phyloP scores from a whole-genome alignment of 2,329 filamentous ascomycete species.

The Xylariaceae sp. region DNA sequence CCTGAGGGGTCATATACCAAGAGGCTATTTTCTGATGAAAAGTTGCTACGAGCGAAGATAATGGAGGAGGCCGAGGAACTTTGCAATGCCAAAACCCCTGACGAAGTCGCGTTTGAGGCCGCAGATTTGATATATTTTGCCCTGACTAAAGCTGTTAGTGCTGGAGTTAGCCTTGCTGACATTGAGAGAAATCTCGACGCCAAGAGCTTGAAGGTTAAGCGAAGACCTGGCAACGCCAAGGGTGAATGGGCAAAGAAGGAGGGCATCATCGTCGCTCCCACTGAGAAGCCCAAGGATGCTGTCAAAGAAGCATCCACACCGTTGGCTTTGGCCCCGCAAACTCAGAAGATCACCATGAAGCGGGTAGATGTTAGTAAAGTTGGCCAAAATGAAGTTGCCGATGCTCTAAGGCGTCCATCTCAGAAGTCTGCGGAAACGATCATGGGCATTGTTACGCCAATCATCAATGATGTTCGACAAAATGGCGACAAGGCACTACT shows the following conservation, averaged over 20 bases:
- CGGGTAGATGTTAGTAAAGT: conserved; percentile 65
- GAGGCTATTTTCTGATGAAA: conserved; percentile 83
- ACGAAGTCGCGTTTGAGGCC: conserved; percentile 88
- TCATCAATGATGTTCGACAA: conserved; percentile 78
- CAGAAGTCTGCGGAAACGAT: conserved; percentile 94
- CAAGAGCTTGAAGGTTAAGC: conserved; percentile 92
- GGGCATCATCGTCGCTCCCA: conserved; percentile 47
- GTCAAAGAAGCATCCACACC: conserved; percentile 33
- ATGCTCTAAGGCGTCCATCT: conserved; percentile 79
- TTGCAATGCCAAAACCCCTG: conserved; percentile 73
- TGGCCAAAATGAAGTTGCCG: conserved; percentile 58
- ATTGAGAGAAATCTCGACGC: conserved; percentile 89
- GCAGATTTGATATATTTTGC: conserved; percentile 96
- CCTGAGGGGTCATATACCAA: conserved; percentile 91
- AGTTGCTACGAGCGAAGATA: conserved; percentile 88
- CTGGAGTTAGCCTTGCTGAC: conserved; percentile 79
- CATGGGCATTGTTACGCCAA: conserved; percentile 82
- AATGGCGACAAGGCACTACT: conserved; percentile 84
- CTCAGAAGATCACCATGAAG: conserved; percentile 69
- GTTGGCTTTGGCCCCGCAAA: conserved; percentile 33
- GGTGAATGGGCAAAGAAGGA: conserved; percentile 84
- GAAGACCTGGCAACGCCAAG: conserved; percentile 90
- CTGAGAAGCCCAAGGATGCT: conserved; percentile 33
- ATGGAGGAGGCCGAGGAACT: conserved; percentile 98
- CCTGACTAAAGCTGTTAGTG: conserved; percentile 77